Conservation (phyloP, 345 rosid species). For the Brassica carinata region DNA sequence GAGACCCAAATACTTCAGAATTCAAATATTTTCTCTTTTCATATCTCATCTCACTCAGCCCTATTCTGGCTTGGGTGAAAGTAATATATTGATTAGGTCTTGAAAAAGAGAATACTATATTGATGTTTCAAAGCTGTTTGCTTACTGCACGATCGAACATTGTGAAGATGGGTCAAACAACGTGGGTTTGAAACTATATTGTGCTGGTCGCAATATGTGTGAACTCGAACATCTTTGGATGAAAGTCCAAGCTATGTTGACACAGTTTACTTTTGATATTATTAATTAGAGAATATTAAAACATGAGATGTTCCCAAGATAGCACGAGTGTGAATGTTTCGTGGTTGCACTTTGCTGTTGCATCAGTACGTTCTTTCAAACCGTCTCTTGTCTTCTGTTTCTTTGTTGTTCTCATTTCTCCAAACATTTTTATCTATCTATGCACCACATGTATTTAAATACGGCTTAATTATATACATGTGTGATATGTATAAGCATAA, state of each 20-base stretch:
- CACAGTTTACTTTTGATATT: conserved; percentile 16
- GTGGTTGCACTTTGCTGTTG: conserved; percentile 41
- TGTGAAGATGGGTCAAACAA: conserved; percentile 31
- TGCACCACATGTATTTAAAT: conserved; percentile 18
- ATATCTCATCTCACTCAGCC: neutral
- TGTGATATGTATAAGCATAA: neutral
- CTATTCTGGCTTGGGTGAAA: neutral
- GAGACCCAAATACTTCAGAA: neutral
- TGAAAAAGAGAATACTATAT: neutral
- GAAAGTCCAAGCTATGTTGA: conserved; percentile 10
- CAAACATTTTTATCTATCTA: conserved; percentile 38
- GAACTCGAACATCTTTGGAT: conserved; percentile 23
- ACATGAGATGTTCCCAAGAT: conserved; percentile 38
- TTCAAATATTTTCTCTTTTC: neutral
- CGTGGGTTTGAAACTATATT: conserved; percentile 25
- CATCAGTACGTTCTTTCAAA: conserved; percentile 35
- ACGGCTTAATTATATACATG: neutral
- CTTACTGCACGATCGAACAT: conserved; percentile 1
- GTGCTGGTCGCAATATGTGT: conserved; percentile 32
- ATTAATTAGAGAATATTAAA: conserved; percentile 14
- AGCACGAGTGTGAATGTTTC: conserved; percentile 39
- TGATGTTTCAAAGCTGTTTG: neutral
- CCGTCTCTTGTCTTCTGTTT: conserved; percentile 38
- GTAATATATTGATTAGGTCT: neutral
- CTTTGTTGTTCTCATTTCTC: conserved; percentile 36